Evolutionary conservation across 1,284 basidiomycete genomes (phyloP), one percentile per base, ranked within the genome.

Genomic region (Cystobasidium pallidum): DNA sequence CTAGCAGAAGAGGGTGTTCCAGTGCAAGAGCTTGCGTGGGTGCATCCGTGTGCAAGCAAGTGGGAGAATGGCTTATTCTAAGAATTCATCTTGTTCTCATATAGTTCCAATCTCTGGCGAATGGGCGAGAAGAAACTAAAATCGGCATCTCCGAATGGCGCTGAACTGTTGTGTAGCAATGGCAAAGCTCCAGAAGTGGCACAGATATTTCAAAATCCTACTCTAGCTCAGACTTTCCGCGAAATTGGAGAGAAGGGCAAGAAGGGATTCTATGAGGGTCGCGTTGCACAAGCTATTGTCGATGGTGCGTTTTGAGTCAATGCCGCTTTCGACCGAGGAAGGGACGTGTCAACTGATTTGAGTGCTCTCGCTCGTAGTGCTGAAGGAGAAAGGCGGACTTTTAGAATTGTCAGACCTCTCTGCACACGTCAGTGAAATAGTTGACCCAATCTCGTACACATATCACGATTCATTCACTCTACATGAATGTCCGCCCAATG

Each of bases 381-480:
- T 80, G 15, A 73, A 90, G 80, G 88, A 86, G 78, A 86, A 89
- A 77, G 94, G 94, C 24, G 94, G 94, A 19, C 86, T 93, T 4
- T 92, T 98, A 90, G 89, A 90, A 66, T 85, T 96, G 13, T 88
- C 89, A 24, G 94, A 98, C 81, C 86, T 98, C 30, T 89, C 89
- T 15, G 84, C 86, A 63, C 93, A 95, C 79, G 82, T 86, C 57
- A 89, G 90, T 0, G 85, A 88, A 6, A 86, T 92, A 57, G 91
- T 96, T 19, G 87, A 92, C 75, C 94, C 94, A 1, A 94, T 97
- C 82, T 88, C 86, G 70, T 95, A 95, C 81, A 92, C 89, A 0
- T 97, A 94, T 81, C 85, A 84, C 13, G 78, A 81, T 58, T 70
- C 79, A n/a, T 88, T 92, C 13, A 91, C 91, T 0, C 84, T 94